Base-by-base conservation (phyloP, 169 alveolate species). In the Plasmodium inui region DNA sequence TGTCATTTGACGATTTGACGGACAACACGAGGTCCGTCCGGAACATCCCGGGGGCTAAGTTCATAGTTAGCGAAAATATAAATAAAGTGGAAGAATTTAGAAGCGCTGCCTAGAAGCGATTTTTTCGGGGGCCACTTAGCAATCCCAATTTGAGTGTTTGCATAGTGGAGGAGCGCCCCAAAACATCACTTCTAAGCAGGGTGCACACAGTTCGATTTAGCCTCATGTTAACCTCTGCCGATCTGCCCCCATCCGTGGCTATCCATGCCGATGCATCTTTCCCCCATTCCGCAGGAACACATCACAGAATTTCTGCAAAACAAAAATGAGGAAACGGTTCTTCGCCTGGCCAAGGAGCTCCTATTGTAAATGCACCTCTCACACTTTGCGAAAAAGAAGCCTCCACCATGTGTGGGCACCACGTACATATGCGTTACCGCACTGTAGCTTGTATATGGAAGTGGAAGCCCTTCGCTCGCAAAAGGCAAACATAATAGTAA, bases 1-100 rank as follows among this genome's bases (percentile, higher is more conserved):
- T 88, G 94, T 88, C 94, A 79, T 88, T 88, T 44, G 94, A 88
- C n/a, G 94, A 79, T 88, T 88, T 88, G 73, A 88, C 94, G 53
- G 94, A 88, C 53, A 88, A 88, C 28, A 78, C 94, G 71, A 88
- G 61, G 82, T 88, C 94, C 82, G 83, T 88, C 71, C 80, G 94
- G 94, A 88, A 88, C 71, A 79, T 88, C 83, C 94, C 94, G 19
- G 94, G 94, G 82, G 94, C 94, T 67, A 88, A 78, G 71, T 88
- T 55, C 61, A 88, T 88, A 88, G 94, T 88, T 88, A 79, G 94
- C 70, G 80, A 61, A 79, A 57, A 76, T n/a, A 61, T 26, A 67
- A 67, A 88, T 2, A 88, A 88, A 78, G 82, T 78, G 55, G 81
- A 57, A 30, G 9, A 72, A 50, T 71, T 34, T 32, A 74, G 83